Evolutionary conservation across 2,329 filamentous ascomycete species (phyloP).

Genomic region (Colletotrichum eleusines): DNA sequence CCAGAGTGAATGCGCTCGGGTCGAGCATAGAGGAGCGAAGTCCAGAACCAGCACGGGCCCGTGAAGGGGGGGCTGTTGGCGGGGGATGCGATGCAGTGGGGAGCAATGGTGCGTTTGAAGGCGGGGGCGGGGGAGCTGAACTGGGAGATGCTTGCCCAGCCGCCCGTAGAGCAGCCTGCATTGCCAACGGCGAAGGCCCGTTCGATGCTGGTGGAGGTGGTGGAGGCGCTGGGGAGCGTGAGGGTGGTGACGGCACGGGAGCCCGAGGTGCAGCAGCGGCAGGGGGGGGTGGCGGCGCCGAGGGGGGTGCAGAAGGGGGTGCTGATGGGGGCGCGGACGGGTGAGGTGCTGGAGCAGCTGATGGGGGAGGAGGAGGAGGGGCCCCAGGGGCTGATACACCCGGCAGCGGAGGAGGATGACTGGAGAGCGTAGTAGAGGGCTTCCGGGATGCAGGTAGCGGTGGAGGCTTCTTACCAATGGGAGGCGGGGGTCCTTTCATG

Average conservation of each 20-base stretch:
- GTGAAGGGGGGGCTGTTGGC: slow-evolving; percentile 50
- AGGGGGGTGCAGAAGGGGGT: slow-evolving; percentile 55
- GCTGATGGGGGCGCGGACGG: no score
- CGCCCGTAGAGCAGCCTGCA: slow-evolving; percentile 59
- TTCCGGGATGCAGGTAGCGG: slow-evolving; percentile 72
- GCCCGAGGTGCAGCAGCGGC: slow-evolving; percentile 54
- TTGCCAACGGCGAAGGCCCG: slow-evolving; percentile 54
- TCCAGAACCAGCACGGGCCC: slow-evolving; percentile 58
- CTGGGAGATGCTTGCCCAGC: slow-evolving; percentile 56
- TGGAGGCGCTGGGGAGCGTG: slow-evolving; percentile 51
- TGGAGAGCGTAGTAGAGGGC: slow-evolving; percentile 57
- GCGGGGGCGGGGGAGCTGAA: slow-evolving; percentile 53
- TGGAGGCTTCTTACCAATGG: slow-evolving; percentile 81
- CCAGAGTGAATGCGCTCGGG: slow-evolving; percentile 80
- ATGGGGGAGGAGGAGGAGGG: slow-evolving; percentile 50
- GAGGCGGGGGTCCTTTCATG: slow-evolving; percentile 79
- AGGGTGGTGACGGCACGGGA: slow-evolving; percentile 53
- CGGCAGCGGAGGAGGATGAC: slow-evolving; percentile 51
- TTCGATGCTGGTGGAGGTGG: slow-evolving; percentile 51
- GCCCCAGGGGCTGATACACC: slow-evolving; percentile 49
- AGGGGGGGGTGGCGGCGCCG: slow-evolving; percentile 56
- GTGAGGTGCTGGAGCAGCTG: slow-evolving; percentile 55
- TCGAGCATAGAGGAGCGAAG: slow-evolving; percentile 76
- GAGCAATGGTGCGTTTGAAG: slow-evolving; percentile 55
- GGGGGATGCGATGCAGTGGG: slow-evolving; percentile 53